Evolutionary conservation across 352 stramenopile genomes (phyloP), one percentile per base, ranked within the genome.

Genomic region (Phytophthora lateralis): DNA sequence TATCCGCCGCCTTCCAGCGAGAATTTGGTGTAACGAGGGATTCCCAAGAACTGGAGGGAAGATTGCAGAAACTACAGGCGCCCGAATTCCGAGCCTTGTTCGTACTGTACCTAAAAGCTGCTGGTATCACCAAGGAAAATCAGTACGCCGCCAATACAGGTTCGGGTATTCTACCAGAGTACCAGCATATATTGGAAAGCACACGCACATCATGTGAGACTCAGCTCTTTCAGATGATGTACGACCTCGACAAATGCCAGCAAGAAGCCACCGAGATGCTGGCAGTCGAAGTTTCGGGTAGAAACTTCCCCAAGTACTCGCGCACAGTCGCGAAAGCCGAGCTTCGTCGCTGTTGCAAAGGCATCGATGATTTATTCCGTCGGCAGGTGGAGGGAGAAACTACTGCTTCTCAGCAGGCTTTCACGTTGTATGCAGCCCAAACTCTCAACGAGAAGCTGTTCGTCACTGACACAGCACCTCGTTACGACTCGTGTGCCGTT

Each of bases 221-320:
- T 0, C 70, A 70, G 24, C 69, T 91, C 14, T 82, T 89, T 15
- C 81, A 90, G 47, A 69, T 89, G 26, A 69, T 86, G n/a, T 88
- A 91, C 54, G 69, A 85, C 30, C 60, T 78, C 24, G 69, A 88
- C n/a, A 90, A 93, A 48, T 51, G 59, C 39, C 61, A 80, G 14
- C 63, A 68, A 2, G 71, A 87, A 44, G 26, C 56, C 0, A 75
- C 58, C 2, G 81, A 91, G 18, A 83, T 63, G 52, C 55, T 91
- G 17, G 38, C 30, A 18, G 47, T 93, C 17, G 81, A 91, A 52
- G 64, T 93, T 7, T 72, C 73, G 0, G 84, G 81, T 15, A 55
- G 79, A 11, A 82, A 73, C 38, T 91, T 91, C 24, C 75, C 81
- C 3, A 87, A 88, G 65, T 91, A 91, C 29, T 75, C 64, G 0